A percentile compares a stretch with the other conserved stretches of the same genome.
Evolutionary conservation across 805 yeast species (phyloP).

Genomic region (Aciculoconidium aculeatum): DNA sequence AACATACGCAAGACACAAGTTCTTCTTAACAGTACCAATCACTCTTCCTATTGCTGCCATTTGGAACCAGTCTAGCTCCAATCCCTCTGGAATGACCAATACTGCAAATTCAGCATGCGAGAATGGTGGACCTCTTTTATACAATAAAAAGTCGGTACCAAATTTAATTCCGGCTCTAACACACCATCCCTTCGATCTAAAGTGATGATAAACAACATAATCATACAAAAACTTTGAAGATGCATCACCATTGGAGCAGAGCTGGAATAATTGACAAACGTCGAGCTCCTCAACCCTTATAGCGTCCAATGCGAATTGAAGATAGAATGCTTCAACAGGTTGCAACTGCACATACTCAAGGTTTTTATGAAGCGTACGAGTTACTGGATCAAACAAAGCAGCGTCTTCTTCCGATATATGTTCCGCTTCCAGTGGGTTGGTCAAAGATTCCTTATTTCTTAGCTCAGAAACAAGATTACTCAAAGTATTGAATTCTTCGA

Average conservation of each 20-base stretch:
- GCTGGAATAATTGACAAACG: conserved; percentile 1
- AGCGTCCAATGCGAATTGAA: conserved; percentile 51
- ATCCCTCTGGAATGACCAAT: conserved; percentile 38
- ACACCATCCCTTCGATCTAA: conserved; percentile 90
- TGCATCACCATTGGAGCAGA: conserved; percentile 1
- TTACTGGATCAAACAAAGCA: conserved; percentile 13
- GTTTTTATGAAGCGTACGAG: conserved; percentile 9
- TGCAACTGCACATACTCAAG: conserved; percentile 60
- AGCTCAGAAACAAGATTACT: conserved; percentile 13
- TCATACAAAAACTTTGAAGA: conserved; percentile 44
- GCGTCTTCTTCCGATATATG: conserved; percentile 11
- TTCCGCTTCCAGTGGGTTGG: conserved; percentile 5
- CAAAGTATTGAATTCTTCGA: conserved; percentile 12
- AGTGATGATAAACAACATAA: conserved; percentile 80
- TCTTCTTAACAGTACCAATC: conserved; percentile 80
- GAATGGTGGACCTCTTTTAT: conserved; percentile 91
- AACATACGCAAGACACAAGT: conserved; percentile 64
- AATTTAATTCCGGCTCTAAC: conserved; percentile 87
- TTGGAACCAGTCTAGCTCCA: conserved; percentile 47
- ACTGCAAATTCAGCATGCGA: conserved; percentile 88
- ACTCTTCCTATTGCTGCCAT: conserved; percentile 69
- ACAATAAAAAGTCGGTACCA: conserved; percentile 79
- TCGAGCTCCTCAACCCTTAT: conserved; percentile 24
- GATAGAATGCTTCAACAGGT: conserved; percentile 70
- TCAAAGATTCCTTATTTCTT: conserved; percentile 11